phyloP scores from a whole-genome alignment of 108 stramenopile species.

The Cyclotella kingstonii region DNA sequence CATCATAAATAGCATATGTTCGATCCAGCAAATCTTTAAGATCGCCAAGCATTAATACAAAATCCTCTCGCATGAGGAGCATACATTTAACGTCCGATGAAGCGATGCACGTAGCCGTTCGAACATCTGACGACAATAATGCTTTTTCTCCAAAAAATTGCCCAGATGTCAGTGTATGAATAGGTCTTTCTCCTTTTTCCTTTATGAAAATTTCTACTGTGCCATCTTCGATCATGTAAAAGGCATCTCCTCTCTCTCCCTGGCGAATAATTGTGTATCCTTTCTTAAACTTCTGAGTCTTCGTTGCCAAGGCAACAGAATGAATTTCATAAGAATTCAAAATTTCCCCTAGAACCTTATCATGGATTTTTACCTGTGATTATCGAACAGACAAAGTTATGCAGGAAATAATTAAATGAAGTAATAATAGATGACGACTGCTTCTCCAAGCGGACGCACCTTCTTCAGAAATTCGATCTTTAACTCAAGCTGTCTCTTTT shows the following conservation, averaged over 20 bases:
- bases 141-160: conserved; percentile 58
- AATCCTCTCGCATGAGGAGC: conserved; percentile 65
- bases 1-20: conserved; percentile 28
- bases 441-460: neutral
- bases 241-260: conserved; percentile 48
- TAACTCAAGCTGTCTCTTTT: conserved; percentile 41
- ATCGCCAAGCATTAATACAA: conserved; percentile 60
- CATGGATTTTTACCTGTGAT: conserved; percentile 45
- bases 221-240: conserved; percentile 55
- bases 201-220: conserved; percentile 44
- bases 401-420: neutral
- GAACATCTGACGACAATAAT: conserved; percentile 39
- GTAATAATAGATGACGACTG: neutral
- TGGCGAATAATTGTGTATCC: conserved; percentile 45
- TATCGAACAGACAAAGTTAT: neutral
- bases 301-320: conserved; percentile 42
- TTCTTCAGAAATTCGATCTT: conserved; percentile 57
- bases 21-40: conserved; percentile 52
- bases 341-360: conserved; percentile 47
- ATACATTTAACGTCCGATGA: conserved; percentile 41
- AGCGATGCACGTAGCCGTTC: conserved; percentile 55
- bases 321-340: conserved; percentile 45
- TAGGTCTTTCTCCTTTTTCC: conserved; percentile 36
- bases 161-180: conserved; percentile 39
- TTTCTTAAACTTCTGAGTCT: conserved; percentile 29